Evolutionary conservation across 768 basidiomycete species (phyloP).

Genomic region (Dioszegia crocea): DNA sequence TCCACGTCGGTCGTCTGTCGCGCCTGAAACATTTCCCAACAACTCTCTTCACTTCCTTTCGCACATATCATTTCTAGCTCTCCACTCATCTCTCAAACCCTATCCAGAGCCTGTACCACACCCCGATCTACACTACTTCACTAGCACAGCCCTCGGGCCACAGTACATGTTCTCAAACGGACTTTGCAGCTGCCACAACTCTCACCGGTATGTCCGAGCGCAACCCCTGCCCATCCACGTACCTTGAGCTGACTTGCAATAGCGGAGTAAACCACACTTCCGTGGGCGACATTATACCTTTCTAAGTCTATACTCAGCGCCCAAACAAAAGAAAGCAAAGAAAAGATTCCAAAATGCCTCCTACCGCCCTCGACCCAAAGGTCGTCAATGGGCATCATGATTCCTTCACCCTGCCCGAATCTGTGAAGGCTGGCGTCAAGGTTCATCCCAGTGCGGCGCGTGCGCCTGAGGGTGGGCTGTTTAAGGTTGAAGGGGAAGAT

Average conservation of each 20-base stretch:
- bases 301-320: conserved; percentile 32
- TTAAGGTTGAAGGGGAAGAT: conserved; percentile 43
- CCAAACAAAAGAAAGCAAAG: not conserved
- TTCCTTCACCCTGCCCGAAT: conserved; percentile 29
- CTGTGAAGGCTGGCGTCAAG: conserved; percentile 6
- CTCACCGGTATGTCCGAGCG: conserved; percentile 46
- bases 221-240: not conserved
- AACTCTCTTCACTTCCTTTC: too few relatives aligned
- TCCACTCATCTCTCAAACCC: too few relatives aligned
- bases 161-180: conserved; percentile 92
- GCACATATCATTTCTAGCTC: too few relatives aligned
- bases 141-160: not conserved
- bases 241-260: conserved; percentile 48
- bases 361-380: conserved; percentile 39
- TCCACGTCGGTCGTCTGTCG: too few relatives aligned
- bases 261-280: conserved; percentile 79
- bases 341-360: conserved; percentile 30
- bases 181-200: conserved; percentile 82
- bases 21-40: too few relatives aligned
- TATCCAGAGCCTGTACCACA: not conserved
- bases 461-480: conserved; percentile 41
- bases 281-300: conserved; percentile 60
- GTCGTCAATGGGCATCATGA: conserved; percentile 26
- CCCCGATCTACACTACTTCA: not conserved
- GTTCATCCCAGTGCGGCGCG: conserved; percentile 46